Evolutionary conservation across 805 yeast genomes (phyloP), one percentile per base, ranked within the genome.

Genomic region (Saccharomycopsis selenospora): DNA sequence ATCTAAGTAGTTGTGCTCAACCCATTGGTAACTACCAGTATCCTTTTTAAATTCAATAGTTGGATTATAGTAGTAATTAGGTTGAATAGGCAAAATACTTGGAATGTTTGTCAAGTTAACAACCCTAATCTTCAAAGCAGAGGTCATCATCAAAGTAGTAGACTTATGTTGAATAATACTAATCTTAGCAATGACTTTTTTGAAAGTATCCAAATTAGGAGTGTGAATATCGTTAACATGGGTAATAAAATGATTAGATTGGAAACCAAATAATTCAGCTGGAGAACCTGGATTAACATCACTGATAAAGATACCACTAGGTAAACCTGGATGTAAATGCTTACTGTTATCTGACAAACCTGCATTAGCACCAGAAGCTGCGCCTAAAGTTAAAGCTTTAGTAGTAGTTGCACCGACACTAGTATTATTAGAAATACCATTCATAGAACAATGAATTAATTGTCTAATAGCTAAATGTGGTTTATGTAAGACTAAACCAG

Each of bases 11-110:
- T 53, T 53, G 30, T 70, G 66, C 55, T 76, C 79, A 40, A 70
- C 64, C 85, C 85, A 79, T 55, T 74, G 71, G 8, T 72, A 72
- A 4, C 69, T 64, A 4, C 63, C 67, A 2, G 55, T 56, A 46
- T 75, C 71, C 57, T 75, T 78, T 56, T 70, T 73, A 52, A 81
- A 60, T 60, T 80, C 85, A 8, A 75, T 72, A 2, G 89, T 83
- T 41, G 88, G 87, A 29, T 47, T 47, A 24, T 53, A 53, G 29
- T 50, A 53, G 41, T 53, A 53, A 26, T 53, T 53, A 36, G 56
- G 56, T 27, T 53, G 56, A 40, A 53, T 53, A 14, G 56, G 56
- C 25, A 53, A 50, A 24, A 53, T 48, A 27, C 44, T 47, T 20
- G 54, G 54, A 36, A 50, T 44, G 25, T 50, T 50, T 2, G 56